A percentile compares a stretch with the other conserved stretches of the same genome.
phyloP scores from a whole-genome alignment of 176 grass and related monocot species.

The Triticum dicoccoides region DNA sequence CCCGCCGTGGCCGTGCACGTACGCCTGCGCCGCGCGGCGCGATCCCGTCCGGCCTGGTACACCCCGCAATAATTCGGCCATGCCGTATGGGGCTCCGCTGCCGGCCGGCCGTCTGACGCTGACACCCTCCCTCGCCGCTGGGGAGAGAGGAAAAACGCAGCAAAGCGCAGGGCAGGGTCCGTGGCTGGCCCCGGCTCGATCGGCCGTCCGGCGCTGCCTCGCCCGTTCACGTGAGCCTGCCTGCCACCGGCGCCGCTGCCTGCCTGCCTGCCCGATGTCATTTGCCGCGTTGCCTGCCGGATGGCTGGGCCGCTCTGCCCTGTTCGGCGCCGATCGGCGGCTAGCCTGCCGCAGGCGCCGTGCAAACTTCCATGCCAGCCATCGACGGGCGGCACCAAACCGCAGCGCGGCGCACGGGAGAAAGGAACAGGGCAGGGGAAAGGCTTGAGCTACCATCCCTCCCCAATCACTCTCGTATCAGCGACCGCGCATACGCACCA shows the following conservation, averaged over 20 bases:
- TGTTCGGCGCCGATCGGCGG: slow-evolving; percentile 31
- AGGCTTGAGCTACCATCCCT: no score
- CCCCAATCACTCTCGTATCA: no score
- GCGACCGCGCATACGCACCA: not conserved
- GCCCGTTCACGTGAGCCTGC: slow-evolving; percentile 20
- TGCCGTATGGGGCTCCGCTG: slow-evolving; percentile 3
- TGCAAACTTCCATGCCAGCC: not conserved
- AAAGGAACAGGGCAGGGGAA: no score
- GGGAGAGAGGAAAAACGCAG: no score
- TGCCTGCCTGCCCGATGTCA: not conserved
- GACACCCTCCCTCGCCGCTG: not conserved
- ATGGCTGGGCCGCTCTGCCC: not conserved
- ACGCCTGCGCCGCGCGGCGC: slow-evolving; percentile 2
- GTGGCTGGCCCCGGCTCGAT: not conserved
- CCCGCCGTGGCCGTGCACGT: not conserved
- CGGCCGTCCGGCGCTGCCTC: not conserved
- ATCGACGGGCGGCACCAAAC: not conserved
- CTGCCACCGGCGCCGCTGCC: no score
- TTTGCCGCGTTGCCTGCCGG: not conserved
- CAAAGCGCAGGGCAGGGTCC: not conserved
- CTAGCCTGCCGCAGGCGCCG: not conserved
- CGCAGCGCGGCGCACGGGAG: not conserved
- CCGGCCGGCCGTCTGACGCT: not conserved
- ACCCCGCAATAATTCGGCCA: not conserved
- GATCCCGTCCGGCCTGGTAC: not conserved